Evolutionary conservation across 2,329 filamentous ascomycete genomes (phyloP).

Genomic region (Thielaviopsis musarum): DNA sequence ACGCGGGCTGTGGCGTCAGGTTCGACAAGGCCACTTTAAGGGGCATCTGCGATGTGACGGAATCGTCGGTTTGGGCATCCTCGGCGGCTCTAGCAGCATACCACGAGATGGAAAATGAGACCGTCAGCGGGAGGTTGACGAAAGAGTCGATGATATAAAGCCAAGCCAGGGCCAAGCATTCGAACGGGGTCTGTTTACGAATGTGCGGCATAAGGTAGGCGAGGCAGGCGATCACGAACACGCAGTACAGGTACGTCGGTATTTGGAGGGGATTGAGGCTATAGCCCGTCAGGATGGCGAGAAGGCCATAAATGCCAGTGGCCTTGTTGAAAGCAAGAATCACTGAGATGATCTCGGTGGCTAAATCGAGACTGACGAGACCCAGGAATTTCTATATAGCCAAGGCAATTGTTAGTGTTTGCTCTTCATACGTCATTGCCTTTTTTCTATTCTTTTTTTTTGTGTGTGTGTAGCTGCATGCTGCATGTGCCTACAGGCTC

Average conservation of each 20-base stretch:
- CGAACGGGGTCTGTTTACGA: slow-evolving; percentile 58
- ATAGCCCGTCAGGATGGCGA: slow-evolving; percentile 78
- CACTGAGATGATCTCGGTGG: slow-evolving; percentile 68
- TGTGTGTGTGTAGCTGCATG: background rate
- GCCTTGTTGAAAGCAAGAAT: slow-evolving; percentile 83
- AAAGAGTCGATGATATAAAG: slow-evolving; percentile 70
- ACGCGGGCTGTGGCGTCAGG: slow-evolving; percentile 3
- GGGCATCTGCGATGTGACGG: slow-evolving; percentile 10
- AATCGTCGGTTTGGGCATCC: slow-evolving; percentile 8
- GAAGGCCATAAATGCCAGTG: slow-evolving; percentile 75
- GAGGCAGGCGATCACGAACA: slow-evolving; percentile 50
- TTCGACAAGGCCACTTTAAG: slow-evolving; percentile 6
- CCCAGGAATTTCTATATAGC: slow-evolving; percentile 59
- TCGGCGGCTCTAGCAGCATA: slow-evolving; percentile 49
- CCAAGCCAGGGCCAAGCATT: slow-evolving; percentile 68
- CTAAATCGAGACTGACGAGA: slow-evolving; percentile 71
- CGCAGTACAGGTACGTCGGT: slow-evolving; percentile 81
- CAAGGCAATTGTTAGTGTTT: background rate
- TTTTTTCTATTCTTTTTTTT: background rate
- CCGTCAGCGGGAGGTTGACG: slow-evolving; percentile 68
- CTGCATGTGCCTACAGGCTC: background rate
- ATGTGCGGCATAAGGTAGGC: slow-evolving; percentile 63
- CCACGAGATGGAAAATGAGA: slow-evolving; percentile 70
- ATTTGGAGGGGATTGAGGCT: slow-evolving; percentile 68
- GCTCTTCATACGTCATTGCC: background rate